These are phyloP conservation scores for Tulasnella sp. DNA, from an alignment of 768 basidiomycete species.

Conservation along the genomic window DNA sequence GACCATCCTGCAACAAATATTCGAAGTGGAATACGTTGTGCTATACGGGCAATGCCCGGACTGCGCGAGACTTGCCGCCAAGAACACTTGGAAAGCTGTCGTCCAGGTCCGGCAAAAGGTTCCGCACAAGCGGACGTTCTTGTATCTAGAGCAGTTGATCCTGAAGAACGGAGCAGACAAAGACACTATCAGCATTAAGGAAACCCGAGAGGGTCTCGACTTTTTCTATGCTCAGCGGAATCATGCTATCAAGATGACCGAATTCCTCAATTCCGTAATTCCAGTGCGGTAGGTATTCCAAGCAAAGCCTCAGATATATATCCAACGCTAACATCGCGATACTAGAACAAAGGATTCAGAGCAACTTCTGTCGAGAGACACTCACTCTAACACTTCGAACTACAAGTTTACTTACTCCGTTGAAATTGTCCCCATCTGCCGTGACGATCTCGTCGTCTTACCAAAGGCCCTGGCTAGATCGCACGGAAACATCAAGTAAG, in stretches of 20 bases:
- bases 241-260: conserved; percentile 93
- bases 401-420: conserved; percentile 98
- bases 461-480: conserved; percentile 71
- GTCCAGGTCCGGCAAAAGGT: conserved; percentile 99
- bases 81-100: conserved; percentile 97
- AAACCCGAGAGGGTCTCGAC: conserved; percentile 88
- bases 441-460: conserved; percentile 91
- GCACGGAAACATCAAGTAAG: conserved; percentile 67
- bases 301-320: background rate
- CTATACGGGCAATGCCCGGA: conserved; percentile 93
- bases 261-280: conserved; percentile 79
- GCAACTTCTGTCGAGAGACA: conserved; percentile 86
- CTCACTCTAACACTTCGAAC: conserved; percentile 84
- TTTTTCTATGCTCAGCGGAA: conserved; percentile 90
- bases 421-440: conserved; percentile 94
- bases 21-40: conserved; percentile 92
- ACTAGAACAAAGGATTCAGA: conserved; percentile 83
- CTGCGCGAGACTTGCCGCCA: conserved; percentile 87
- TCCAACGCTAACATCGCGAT: background rate
- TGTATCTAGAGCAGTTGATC: conserved; percentile 95
- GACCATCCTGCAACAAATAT: conserved; percentile 94
- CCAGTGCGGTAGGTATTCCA: conserved; percentile 58
- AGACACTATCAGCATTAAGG: conserved; percentile 87
- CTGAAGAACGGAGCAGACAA: conserved; percentile 94
- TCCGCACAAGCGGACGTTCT: conserved; percentile 92